phyloP scores from a whole-genome alignment of 169 alveolate species.

The Eimeria maxima region DNA sequence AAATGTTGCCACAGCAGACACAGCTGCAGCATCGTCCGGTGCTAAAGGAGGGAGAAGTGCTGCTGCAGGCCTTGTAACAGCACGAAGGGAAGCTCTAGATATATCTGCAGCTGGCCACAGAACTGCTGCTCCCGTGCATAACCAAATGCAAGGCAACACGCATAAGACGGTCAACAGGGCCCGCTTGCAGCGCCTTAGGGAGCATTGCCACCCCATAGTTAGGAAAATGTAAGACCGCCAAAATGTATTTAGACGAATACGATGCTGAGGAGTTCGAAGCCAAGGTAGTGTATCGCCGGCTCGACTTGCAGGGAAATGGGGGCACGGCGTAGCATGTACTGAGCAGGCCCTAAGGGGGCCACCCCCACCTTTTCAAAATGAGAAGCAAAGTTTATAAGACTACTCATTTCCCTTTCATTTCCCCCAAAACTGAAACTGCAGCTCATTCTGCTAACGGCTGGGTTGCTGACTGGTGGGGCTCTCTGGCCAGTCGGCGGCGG shows the following conservation, averaged over 20 bases:
- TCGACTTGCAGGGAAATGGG: not conserved
- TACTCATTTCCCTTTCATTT: not conserved
- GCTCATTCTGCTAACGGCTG: not conserved
- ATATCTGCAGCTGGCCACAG: not conserved
- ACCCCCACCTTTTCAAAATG: not conserved
- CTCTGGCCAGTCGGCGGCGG: conserved; percentile 40
- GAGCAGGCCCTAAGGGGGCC: conserved; percentile 13
- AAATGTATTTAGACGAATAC: not conserved
- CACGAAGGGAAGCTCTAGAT: not conserved
- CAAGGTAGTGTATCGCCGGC: not conserved
- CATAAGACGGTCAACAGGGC: not conserved
- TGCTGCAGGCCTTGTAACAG: conserved; percentile 2
- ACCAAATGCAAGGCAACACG: not conserved
- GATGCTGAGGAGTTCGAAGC: not conserved
- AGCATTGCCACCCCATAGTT: not conserved
- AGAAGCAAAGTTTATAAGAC: not conserved
- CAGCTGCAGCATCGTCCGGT: conserved; percentile 63
- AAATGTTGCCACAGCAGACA: conserved; percentile 59
- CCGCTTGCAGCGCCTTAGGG: not conserved
- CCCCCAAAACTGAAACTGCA: not conserved
- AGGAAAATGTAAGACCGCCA: not conserved
- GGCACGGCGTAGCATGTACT: not conserved
- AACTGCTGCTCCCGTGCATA: conserved; percentile 1
- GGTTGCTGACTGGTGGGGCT: not conserved
- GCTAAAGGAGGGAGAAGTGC: conserved; percentile 47